Evolutionary conservation across 306 rosid genomes (phyloP).

Genomic region (Dalbergia oliveri): DNA sequence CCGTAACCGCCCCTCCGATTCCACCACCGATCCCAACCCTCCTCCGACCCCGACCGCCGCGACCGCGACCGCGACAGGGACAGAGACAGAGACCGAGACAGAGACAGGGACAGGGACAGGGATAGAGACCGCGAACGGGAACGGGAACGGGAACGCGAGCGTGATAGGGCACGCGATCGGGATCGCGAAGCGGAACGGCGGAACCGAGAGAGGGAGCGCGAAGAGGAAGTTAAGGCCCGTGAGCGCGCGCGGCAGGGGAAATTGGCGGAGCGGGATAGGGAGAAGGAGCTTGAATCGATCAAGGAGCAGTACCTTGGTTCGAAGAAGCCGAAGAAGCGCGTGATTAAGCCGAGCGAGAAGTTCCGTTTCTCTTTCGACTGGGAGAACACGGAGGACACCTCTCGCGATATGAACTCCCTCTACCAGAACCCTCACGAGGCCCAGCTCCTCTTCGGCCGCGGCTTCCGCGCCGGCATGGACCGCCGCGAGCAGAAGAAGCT

Average conservation of each 20-base stretch:
- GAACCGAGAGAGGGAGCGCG: conserved; percentile 77
- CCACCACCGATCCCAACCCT: conserved; percentile 51
- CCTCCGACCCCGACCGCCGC: conserved; percentile 62
- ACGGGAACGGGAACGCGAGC: conserved; percentile 53
- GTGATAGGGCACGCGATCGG: conserved; percentile 55
- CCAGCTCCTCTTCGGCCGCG: conserved; percentile 83
- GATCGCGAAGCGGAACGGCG: conserved; percentile 66
- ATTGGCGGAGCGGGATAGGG: conserved; percentile 78
- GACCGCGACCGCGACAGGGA: conserved; percentile 60
- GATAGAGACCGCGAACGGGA: conserved; percentile 55
- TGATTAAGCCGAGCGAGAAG: conserved; percentile 92
- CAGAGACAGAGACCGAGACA: conserved; percentile 12
- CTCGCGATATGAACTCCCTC: conserved; percentile 80
- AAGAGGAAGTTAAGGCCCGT: conserved; percentile 68
- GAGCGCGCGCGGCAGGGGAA: conserved; percentile 76
- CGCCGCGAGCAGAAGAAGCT: conserved; percentile 95
- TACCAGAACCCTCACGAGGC: conserved; percentile 97
- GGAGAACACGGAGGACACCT: conserved; percentile 94
- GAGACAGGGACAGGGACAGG: conserved; percentile 54
- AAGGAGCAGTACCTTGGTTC: conserved; percentile 91
- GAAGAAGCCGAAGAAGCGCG: conserved; percentile 90
- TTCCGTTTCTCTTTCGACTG: conserved; percentile 91
- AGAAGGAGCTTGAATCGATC: conserved; percentile 75
- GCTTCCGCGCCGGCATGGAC: conserved; percentile 92
- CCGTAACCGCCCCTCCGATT: conserved; percentile 45